These are phyloP conservation scores for Ophiocordyceps australis DNA, from an alignment of 2,329 filamentous ascomycete species.

Conservation along the genomic window DNA sequence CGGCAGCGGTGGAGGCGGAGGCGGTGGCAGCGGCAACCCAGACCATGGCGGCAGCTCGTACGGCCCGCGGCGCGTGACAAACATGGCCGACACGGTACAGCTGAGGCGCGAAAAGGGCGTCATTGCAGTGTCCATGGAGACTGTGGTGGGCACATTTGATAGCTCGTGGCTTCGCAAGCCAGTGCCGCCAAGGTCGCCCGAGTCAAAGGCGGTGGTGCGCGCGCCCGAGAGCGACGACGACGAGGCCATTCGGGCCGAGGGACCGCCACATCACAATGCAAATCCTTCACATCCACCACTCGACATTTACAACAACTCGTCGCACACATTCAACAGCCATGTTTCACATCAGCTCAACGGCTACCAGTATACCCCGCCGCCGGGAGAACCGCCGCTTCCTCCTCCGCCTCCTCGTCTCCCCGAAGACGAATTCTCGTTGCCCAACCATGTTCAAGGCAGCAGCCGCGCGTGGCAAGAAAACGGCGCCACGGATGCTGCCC, in stretches of 20 bases:
- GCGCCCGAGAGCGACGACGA: constrained; percentile 14
- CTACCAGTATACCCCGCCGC: constrained; percentile 6
- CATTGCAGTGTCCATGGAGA: constrained; percentile 71
- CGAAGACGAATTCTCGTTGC: not conserved
- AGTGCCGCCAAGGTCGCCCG: constrained; percentile 7
- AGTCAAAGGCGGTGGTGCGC: constrained; percentile 9
- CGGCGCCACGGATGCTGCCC: constrained; percentile 10
- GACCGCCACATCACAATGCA: not conserved
- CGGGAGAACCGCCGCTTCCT: constrained; percentile 3
- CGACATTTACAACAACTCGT: no score
- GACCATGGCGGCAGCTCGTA: constrained; percentile 11
- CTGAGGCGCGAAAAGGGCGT: constrained; percentile 81
- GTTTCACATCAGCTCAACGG: constrained; percentile 11
- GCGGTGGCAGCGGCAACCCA: constrained; percentile 7
- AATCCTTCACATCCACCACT: no score
- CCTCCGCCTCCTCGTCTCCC: constrained; percentile 3
- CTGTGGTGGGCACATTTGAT: constrained; percentile 74
- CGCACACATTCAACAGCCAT: constrained; percentile 15
- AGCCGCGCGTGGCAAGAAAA: no score
- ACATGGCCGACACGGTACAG: constrained; percentile 73
- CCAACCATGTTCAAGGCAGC: not conserved
- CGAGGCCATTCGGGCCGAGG: constrained; percentile 4
- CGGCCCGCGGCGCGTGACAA: constrained; percentile 22
- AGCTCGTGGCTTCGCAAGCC: constrained; percentile 26
- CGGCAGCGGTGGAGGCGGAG: no score